These are phyloP conservation scores for Hericium alpestre DNA, from an alignment of 768 basidiomycete genomes.

Conservation along the genomic window DNA sequence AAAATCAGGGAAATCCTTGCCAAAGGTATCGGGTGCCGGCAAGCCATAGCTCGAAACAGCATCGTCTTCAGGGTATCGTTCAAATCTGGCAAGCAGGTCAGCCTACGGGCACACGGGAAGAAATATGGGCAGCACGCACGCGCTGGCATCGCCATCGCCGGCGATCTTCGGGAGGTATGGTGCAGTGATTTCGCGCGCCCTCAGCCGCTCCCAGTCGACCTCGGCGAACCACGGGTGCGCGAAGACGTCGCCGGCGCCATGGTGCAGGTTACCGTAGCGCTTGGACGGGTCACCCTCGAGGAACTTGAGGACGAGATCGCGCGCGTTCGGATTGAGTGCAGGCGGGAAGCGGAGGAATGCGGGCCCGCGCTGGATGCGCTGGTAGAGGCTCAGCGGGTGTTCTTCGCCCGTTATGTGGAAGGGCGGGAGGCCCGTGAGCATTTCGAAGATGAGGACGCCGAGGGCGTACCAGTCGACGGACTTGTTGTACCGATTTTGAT, in stretches of 20 bases:
- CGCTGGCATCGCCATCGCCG: conserved; percentile 92
- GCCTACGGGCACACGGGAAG: neutral
- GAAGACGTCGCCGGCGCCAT: conserved; percentile 88
- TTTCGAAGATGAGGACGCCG: conserved; percentile 94
- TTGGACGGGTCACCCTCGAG: conserved; percentile 84
- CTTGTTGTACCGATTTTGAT: conserved; percentile 83
- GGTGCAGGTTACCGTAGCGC: conserved; percentile 80
- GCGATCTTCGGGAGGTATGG: conserved; percentile 89
- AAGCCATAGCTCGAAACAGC: conserved; percentile 50
- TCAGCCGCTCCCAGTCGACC: conserved; percentile 82
- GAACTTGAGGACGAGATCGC: conserved; percentile 81
- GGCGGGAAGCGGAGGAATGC: conserved; percentile 66
- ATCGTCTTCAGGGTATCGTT: conserved; percentile 70
- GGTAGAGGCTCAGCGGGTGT: conserved; percentile 82
- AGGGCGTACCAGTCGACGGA: conserved; percentile 98
- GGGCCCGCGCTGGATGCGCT: conserved; percentile 77
- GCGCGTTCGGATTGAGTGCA: conserved; percentile 63
- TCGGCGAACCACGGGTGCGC: conserved; percentile 90
- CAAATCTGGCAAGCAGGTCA: conserved; percentile 41
- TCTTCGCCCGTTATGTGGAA: conserved; percentile 75
- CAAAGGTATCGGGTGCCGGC: conserved; percentile 48
- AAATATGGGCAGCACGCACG: conserved; percentile 41
- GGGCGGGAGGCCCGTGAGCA: conserved; percentile 92
- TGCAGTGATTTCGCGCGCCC: conserved; percentile 79
- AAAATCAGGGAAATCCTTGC: conserved; percentile 66